Base-by-base conservation (phyloP, 148 eudicot genomes). In the Tetragonia tetragonoides region DNA sequence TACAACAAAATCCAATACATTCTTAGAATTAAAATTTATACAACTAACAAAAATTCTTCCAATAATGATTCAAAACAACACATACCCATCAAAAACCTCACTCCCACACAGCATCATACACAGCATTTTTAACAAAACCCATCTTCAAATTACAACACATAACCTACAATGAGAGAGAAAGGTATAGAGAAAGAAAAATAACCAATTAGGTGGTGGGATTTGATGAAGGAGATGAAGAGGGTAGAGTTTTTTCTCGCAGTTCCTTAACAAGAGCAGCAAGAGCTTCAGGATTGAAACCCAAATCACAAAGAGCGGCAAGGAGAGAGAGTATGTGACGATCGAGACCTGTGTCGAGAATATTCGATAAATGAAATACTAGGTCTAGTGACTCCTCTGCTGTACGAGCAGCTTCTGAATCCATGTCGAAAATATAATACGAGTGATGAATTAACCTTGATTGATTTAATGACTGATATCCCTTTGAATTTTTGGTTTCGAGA, bases 271-370 rank as follows among this genome's bases (percentile, higher is more conserved):
- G 87, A 76, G 95, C 86, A 67, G 97, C 94, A 63, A 90, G 85
- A 34, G 91, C 83, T 78, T 92, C 97, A 3, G 97, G 95, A 57
- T 90, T 92, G 41, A 90, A 72, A 44, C 95, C 97, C 76, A 87
- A 44, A 15, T 92, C 97, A 65, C 95, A 90, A 8, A 92, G 91
- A 10, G 97, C 84, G 66, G 87, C 80, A 40, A 90, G 85, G 65
- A 90, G 82, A 42, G 97, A 89, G 64, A 92, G 87, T 3, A 93
- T 90, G 77, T 93, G 93, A 46, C 95, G 93, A 83, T 92, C 95
- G 8, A 90, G 83, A 9, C 93, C 90, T 2, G 93, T 92, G 24
- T 90, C 89, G 10, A 93, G 91, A 64, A 91, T 83, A 79, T 88
- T 93, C 14, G 97, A 90, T 87, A 93, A 83, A 11, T 90, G 87